Evolutionary conservation across 2,329 filamentous ascomycete genomes (phyloP), one percentile per base, ranked within the genome.

Genomic region (Aaosphaeria arxii): DNA sequence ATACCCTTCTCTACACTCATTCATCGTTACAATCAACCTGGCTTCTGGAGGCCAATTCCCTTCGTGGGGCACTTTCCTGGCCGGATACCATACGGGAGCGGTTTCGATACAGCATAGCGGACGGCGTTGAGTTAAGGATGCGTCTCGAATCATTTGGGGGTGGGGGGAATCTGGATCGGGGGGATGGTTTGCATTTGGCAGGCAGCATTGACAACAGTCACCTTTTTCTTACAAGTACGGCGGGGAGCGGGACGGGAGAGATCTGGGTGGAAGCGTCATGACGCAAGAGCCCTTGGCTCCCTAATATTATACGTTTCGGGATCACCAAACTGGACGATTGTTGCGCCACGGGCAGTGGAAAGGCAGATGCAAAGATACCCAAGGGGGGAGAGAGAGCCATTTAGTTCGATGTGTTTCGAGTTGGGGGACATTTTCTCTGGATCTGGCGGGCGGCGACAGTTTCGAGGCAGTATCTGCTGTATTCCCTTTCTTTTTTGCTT

Each of bases 1-100:
- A 55, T 59, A 57, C 58, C 46, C 49, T 63, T 64, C 55, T 57
- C 57, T 48, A 60, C 55, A 56, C 45, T 56, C 59, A 43, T 51
- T 61, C 43, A 44, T 47, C 50, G 46, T 35, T 42, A 7, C 9
- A 24, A 40, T 11, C 33, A 45, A 33, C 38, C 44, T 55, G 39
- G 9, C 7, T 36, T n/a, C 33, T 36, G n/a, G 33, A 41, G 50
- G 46, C 11, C 39, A 28, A 39, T 50, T 50, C 39, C 44, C 40
- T 49, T 51, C 51, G 36, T 41, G 46, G 46, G 49, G 43, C 44
- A 24, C 17, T 2, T 24, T 24, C 17, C 17, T 24, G 17, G 44
- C 46, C 43, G 40, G 31, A 45, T 46, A 33, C 35, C 40, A 45
- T 46, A 44, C 31, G 38, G 44, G 43, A 41, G 39, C 43, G 48